Conservation (phyloP, 2,329 filamentous ascomycete species). For the Coleophoma crateriformis region DNA sequence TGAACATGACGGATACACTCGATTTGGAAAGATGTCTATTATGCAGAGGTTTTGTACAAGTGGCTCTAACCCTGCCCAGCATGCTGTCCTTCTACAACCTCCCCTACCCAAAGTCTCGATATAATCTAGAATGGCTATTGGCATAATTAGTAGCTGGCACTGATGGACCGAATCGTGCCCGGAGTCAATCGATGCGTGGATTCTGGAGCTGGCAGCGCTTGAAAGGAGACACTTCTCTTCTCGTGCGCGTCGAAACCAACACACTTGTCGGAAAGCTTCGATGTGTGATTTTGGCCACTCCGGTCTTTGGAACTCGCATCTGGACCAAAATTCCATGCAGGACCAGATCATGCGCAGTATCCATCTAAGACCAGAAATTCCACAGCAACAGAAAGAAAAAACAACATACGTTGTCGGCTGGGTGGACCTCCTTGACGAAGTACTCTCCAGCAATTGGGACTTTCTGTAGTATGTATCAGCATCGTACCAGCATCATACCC, state of each 20-base stretch:
- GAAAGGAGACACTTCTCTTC: no score
- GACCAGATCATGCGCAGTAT: not conserved
- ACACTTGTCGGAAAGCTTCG: not conserved
- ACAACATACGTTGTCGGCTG: constrained; percentile 56
- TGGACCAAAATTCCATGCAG: not conserved
- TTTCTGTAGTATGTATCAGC: constrained; percentile 34
- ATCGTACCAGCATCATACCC: not conserved
- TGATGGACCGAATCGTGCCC: no score
- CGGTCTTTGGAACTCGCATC: not conserved
- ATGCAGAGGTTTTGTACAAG: constrained; percentile 1
- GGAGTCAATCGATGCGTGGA: no score
- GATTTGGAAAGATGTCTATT: not conserved
- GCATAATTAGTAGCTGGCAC: no score
- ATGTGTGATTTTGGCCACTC: not conserved
- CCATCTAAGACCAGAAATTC: not conserved
- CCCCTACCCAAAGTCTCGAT: not conserved
- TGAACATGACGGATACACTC: not conserved
- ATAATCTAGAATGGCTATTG: not conserved
- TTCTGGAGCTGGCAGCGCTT: no score
- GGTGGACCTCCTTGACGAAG: constrained; percentile 48
- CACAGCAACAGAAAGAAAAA: not conserved
- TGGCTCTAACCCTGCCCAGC: not conserved
- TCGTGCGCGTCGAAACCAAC: no score
- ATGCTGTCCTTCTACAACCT: not conserved
- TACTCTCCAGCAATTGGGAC: constrained; percentile 45